Percentiles rank a stretch among this genome's conserved stretches.
Conservation (phyloP, 2,329 filamentous ascomycete species). For the Aotearoamyces nothofagi region DNA sequence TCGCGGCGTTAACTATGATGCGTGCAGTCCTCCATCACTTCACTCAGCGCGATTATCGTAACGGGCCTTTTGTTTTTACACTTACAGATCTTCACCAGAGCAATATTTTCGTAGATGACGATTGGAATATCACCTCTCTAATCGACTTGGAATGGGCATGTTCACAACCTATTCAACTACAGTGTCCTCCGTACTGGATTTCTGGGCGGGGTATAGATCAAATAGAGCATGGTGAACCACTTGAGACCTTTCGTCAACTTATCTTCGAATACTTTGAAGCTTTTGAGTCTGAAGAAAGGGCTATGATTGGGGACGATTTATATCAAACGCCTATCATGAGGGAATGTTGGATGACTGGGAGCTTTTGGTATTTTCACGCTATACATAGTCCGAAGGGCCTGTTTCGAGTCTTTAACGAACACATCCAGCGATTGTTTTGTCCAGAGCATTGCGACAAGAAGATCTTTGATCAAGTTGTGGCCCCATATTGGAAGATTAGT, state of each 20-base stretch:
- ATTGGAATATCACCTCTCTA: slow-evolving; percentile 20
- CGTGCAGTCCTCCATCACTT: slow-evolving; percentile 13
- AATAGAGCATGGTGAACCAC: slow-evolving; percentile 6
- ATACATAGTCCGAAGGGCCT: slow-evolving; percentile 12
- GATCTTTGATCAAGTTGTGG: neutral
- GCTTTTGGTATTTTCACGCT: slow-evolving; percentile 13
- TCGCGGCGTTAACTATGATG: slow-evolving; percentile 18
- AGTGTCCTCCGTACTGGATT: slow-evolving; percentile 18
- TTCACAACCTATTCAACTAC: slow-evolving; percentile 17
- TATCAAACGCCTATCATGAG: slow-evolving; percentile 9
- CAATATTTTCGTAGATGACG: slow-evolving; percentile 23
- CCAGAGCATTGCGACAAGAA: neutral
- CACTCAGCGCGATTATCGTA: slow-evolving; percentile 9
- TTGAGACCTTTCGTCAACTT: slow-evolving; percentile 6
- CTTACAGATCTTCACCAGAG: slow-evolving; percentile 25
- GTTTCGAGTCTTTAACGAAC: slow-evolving; percentile 10
- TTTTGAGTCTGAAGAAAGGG: slow-evolving; percentile 10
- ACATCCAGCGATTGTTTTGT: slow-evolving; percentile 11
- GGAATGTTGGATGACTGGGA: slow-evolving; percentile 10
- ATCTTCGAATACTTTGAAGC: slow-evolving; percentile 10
- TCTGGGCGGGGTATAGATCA: slow-evolving; percentile 8
- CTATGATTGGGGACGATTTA: slow-evolving; percentile 3
- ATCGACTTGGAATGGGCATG: slow-evolving; percentile 22
- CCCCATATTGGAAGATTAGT: neutral
- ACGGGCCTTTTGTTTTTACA: slow-evolving; percentile 20